Percentiles rank a stretch among this genome's conserved stretches.
These are phyloP conservation scores for Metschnikowia bowlesiae DNA, from an alignment of 805 yeast species.

Conservation along the genomic window DNA sequence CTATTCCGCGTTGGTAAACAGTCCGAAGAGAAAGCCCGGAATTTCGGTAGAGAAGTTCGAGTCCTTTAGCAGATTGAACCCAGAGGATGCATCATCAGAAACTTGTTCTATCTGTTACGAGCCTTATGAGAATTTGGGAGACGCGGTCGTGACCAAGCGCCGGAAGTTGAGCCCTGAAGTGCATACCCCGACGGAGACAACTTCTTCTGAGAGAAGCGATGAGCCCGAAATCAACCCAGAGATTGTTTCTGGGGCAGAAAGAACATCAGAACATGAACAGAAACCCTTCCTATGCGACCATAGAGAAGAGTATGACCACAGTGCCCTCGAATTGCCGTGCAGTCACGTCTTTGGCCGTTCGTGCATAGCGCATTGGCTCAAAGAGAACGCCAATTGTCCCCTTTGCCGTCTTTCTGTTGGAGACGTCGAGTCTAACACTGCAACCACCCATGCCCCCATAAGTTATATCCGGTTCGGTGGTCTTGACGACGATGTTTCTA, in stretches of 20 bases:
- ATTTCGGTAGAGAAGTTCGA: constrained; percentile 51
- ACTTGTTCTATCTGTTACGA: constrained; percentile 68
- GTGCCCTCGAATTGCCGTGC: constrained; percentile 76
- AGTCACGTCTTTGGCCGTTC: constrained; percentile 80
- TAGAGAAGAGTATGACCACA: constrained; percentile 38
- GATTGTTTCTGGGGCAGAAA: neutral
- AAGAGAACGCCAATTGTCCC: constrained; percentile 73
- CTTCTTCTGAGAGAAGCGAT: constrained; percentile 8
- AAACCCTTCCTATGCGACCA: constrained; percentile 13
- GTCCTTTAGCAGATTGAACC: constrained; percentile 35
- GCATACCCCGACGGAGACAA: constrained; percentile 8
- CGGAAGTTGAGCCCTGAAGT: constrained; percentile 14
- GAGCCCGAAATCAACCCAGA: constrained; percentile 6
- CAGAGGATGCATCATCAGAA: constrained; percentile 24
- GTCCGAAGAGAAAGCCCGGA: constrained; percentile 48
- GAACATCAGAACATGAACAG: constrained; percentile 2
- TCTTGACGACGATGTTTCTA: neutral
- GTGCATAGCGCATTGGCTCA: constrained; percentile 85
- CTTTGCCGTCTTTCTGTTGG: constrained; percentile 57
- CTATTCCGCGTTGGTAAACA: constrained; percentile 52
- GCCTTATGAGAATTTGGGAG: constrained; percentile 19
- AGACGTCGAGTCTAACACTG: constrained; percentile 6
- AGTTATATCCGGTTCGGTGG: constrained; percentile 16
- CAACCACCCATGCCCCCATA: constrained; percentile 4
- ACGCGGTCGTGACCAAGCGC: constrained; percentile 9